Evolutionary conservation across 2,329 filamentous ascomycete genomes (phyloP).

Genomic region (Alternaria rosae): DNA sequence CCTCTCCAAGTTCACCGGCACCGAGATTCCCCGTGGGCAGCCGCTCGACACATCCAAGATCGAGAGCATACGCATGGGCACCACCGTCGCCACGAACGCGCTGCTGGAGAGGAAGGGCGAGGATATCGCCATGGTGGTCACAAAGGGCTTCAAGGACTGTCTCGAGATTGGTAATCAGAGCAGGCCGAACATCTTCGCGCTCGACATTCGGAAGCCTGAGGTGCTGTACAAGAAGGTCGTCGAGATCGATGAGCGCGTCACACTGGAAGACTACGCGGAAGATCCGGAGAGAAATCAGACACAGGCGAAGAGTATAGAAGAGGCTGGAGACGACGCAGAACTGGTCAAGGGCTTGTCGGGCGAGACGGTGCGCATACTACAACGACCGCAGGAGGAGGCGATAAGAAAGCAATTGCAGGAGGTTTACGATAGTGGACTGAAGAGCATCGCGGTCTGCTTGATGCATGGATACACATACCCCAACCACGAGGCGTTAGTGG

Average conservation of each 20-base stretch:
- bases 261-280: slow-evolving; percentile 89
- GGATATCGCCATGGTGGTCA: slow-evolving; percentile 85
- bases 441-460: slow-evolving; percentile 85
- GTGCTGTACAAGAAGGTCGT: slow-evolving; percentile 84
- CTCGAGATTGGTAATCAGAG: slow-evolving; percentile 90
- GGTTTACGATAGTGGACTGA: slow-evolving; percentile 74
- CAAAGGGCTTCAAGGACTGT: slow-evolving; percentile 86
- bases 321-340: slow-evolving; percentile 57
- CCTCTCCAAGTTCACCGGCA: slow-evolving; percentile 76
- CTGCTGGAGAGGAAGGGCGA: slow-evolving; percentile 90
- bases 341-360: slow-evolving; percentile 76
- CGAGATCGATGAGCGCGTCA: slow-evolving; percentile 91
- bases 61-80: slow-evolving; percentile 94
- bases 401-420: slow-evolving; percentile 69
- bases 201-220: slow-evolving; percentile 86
- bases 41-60: slow-evolving; percentile 82
- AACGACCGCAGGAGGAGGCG: slow-evolving; percentile 64
- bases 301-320: slow-evolving; percentile 60
- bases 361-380: slow-evolving; percentile 75
- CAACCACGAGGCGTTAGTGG: slow-evolving; percentile 80
- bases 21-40: slow-evolving; percentile 80
- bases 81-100: slow-evolving; percentile 92
- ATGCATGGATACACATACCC: slow-evolving; percentile 95
- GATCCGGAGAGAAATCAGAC: slow-evolving; percentile 73
- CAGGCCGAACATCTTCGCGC: slow-evolving; percentile 87